Base-by-base conservation (phyloP, 176 grass and related monocot species). In the Coix lacrymajobi region DNA sequence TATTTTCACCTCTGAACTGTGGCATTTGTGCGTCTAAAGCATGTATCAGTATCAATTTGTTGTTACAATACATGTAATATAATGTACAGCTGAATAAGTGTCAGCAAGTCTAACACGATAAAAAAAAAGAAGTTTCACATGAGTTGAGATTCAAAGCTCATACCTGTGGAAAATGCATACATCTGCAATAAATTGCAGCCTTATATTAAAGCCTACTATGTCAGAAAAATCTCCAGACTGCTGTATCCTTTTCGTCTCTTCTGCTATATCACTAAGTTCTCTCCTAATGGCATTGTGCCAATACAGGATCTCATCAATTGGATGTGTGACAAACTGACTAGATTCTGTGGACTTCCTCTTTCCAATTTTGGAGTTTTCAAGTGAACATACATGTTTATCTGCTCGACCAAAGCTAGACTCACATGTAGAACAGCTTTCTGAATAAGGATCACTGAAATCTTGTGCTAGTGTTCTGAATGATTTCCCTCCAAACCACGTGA, bases 151-250 rank as follows among this genome's bases (percentile, higher is more conserved):
- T 76, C 66, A 49, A 81, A 84, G 26, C 4, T 41, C 7, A 74
- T 85, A 92, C 95, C 95, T 97, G 37, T 97, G 95, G 77, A 92
- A 97, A 29, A 94, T 91, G 86, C 92, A 97, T 60, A 97, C 88
- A 85, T 97, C 92, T 65, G 92, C 92, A 39, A 97, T 69, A 81
- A 97, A 92, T 76, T 89, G 90, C 73, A 97, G 88, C 66, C 88
- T 94, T 33, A 19, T 22, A 63, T 89, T 92, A 62, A 97, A 94
- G 37, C 60, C 75, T 87, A 66, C 69, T 77, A 97, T 80, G 67
- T 85, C 86, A 85, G 92, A 89, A 81, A 94, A 94, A 24, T 91
- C 92, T n/a, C 81, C 88, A 66, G 88, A 89, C 32, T 66, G 49
- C 39, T 92, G 90, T 31, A 97, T 92, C 41, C 62, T 92, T 69